Percentiles rank a stretch among this genome's conserved stretches.
phyloP scores from a whole-genome alignment of 2,329 filamentous ascomycete genomes.

The Uncinocarpus reesii region DNA sequence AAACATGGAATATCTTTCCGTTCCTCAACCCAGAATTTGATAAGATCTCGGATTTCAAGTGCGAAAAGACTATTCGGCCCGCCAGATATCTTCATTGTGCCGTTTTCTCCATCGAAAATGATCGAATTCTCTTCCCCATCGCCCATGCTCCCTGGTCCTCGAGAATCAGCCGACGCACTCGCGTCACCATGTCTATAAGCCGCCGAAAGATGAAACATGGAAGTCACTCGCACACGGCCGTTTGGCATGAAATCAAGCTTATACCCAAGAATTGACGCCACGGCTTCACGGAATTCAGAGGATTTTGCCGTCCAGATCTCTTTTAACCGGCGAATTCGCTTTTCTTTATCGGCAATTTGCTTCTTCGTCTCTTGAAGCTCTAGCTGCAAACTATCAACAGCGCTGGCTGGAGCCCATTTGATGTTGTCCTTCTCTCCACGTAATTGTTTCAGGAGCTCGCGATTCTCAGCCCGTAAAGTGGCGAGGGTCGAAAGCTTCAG shows the following conservation, averaged over 20 bases:
- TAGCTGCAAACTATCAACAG: constrained; percentile 63
- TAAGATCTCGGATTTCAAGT: constrained; percentile 68
- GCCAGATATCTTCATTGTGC: constrained; percentile 95
- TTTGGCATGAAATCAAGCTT: constrained; percentile 95
- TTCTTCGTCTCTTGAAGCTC: constrained; percentile 64
- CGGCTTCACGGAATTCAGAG: constrained; percentile 88
- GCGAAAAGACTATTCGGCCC: constrained; percentile 82
- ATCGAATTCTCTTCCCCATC: constrained; percentile 47
- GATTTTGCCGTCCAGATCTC: constrained; percentile 89
- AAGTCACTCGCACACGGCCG: constrained; percentile 85
- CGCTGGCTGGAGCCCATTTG: constrained; percentile 63
- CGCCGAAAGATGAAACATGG: constrained; percentile 64
- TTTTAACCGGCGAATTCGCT: constrained; percentile 73
- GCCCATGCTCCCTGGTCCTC: constrained; percentile 35
- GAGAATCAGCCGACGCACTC: constrained; percentile 51
- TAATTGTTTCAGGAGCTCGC: constrained; percentile 66
- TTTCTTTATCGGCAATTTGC: constrained; percentile 59
- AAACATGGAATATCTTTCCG: constrained; percentile 91
- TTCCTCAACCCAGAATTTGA: constrained; percentile 92
- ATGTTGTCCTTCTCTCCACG: constrained; percentile 39
- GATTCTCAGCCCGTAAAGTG: constrained; percentile 72
- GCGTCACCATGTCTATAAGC: constrained; percentile 34
- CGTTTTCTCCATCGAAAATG: constrained; percentile 84
- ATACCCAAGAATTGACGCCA: constrained; percentile 85
- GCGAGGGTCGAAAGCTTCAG: constrained; percentile 72